phyloP scores from a whole-genome alignment of 805 yeast genomes.

The Ogataea corticis region DNA sequence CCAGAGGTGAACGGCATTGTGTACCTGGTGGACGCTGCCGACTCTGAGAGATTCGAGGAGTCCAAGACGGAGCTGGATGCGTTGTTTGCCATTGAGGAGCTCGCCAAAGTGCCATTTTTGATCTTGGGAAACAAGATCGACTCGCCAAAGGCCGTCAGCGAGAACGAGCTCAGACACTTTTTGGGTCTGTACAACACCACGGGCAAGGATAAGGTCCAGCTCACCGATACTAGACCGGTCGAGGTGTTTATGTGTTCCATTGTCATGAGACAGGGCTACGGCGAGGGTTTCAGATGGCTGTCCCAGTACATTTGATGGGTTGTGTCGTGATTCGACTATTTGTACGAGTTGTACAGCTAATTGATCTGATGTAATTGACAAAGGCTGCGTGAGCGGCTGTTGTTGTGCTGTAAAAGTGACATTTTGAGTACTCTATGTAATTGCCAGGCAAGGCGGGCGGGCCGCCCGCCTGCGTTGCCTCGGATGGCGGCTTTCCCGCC shows the following conservation, averaged over 20 bases:
- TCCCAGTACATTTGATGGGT: constrained; percentile 78
- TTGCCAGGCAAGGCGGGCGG: too few relatives aligned
- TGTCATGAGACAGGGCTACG: constrained; percentile 98
- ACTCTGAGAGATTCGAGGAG: constrained; percentile 92
- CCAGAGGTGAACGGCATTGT: constrained; percentile 99
- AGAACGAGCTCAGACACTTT: constrained; percentile 88
- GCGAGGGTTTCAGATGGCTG: constrained; percentile 98
- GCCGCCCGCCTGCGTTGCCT: too few relatives aligned
- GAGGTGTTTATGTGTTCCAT: constrained; percentile 98
- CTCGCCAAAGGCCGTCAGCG: constrained; percentile 90
- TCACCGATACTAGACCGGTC: constrained; percentile 80
- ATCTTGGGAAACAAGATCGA: constrained; percentile 97
- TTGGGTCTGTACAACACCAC: constrained; percentile 87
- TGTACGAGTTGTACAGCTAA: too few relatives aligned
- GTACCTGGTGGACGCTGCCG: constrained; percentile 95
- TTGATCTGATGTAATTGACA: too few relatives aligned
- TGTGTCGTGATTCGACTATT: too few relatives aligned
- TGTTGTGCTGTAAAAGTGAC: too few relatives aligned
- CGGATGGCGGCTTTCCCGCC: too few relatives aligned
- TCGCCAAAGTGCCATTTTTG: constrained; percentile 85
- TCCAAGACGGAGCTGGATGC: constrained; percentile 94
- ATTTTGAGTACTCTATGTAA: too few relatives aligned
- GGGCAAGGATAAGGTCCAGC: constrained; percentile 76
- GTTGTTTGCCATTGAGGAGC: constrained; percentile 88
- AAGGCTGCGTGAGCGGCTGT: too few relatives aligned